Evolutionary conservation across 2,329 filamentous ascomycete species (phyloP), one percentile per base, ranked within the genome.

Genomic region (Xylaria sp.): DNA sequence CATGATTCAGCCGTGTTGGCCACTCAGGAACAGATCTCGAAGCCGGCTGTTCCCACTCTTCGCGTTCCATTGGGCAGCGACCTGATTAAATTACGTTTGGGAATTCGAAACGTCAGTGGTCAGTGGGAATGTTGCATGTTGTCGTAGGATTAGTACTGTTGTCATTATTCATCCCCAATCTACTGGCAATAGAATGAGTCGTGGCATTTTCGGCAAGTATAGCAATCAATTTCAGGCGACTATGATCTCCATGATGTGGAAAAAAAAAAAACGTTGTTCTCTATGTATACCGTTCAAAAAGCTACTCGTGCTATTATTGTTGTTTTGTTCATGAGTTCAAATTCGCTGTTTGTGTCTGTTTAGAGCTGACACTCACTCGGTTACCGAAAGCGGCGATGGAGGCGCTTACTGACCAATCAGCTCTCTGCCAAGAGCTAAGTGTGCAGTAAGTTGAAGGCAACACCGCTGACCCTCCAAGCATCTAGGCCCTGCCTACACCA

Each of bases 1-100:
- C 71, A 75, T 72, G 65, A 65, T 75, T 76, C 74, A 76, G 73
- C 74, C 74, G 73, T 67, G 73, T 75, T 75, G 74, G 74, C 73
- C 53, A 51, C 12, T 67, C 67, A 70, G 61, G 24, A 65, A 57
- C 17, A 63, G 42, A 66, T 68, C 45, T 70, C 30, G 58, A 62
- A 61, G 61, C 57, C 64, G 55, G 64, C 24, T 39, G 48, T 42
- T 63, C 19, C 54, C 45, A 36, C 50, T 17, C 19, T n/a, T 57
- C 12, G 47, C 61, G 14, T 50, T 30, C 55, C 51, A 69, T 69
- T 69, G 61, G 68, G 56, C 30, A 17, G 19, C 8, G 12, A 21
- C 30, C n/a, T 45, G 27, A 58, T 64, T 55, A 36, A 24, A 69
- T 69, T 69, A 69, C 67, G 67, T 69, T 45, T 66, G 48, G 36